A percentile compares a stretch with the other conserved stretches of the same genome.
phyloP scores from a whole-genome alignment of 2,329 filamentous ascomycete species.

The Fusarium marasasianum region DNA sequence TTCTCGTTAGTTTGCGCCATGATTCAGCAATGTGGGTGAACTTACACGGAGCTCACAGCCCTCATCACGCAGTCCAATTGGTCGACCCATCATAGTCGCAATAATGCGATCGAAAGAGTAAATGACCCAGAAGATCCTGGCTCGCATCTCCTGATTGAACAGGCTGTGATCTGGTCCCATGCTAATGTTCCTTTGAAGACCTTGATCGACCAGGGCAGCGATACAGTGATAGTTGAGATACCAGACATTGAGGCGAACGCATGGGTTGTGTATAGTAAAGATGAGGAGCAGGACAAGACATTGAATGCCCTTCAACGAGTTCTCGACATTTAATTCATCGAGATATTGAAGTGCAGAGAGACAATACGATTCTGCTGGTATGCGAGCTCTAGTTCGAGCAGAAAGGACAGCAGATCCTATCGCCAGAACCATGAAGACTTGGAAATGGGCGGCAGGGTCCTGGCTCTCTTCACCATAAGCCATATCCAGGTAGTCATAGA shows the following conservation, averaged over 20 bases:
- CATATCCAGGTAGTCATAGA: constrained; percentile 50
- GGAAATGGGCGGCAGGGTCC: constrained; percentile 52
- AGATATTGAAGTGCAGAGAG: constrained; percentile 58
- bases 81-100: constrained; percentile 65
- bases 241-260: constrained; percentile 61
- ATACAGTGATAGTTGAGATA: constrained; percentile 65
- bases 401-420: constrained; percentile 58
- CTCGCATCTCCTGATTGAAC: constrained; percentile 63
- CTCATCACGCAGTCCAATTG: constrained; percentile 64
- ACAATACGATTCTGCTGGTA: constrained; percentile 60
- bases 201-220: constrained; percentile 60
- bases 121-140: constrained; percentile 64
- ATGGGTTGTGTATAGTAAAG: constrained; percentile 61
- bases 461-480: constrained; percentile 46
- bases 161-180: constrained; percentile 54
- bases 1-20: constrained; percentile 9
- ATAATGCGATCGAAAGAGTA: constrained; percentile 61
- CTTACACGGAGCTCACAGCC: constrained; percentile 61
- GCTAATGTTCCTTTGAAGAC: constrained; percentile 60
- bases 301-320: constrained; percentile 59
- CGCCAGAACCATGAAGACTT: constrained; percentile 63
- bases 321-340: constrained; percentile 57
- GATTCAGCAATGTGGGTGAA: rapidly evolving
- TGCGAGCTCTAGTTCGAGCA: constrained; percentile 52
- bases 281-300: constrained; percentile 58